These are phyloP conservation scores for Curvularia hawaiiensis DNA, from an alignment of 2,329 filamentous ascomycete species.

Conservation along the genomic window DNA sequence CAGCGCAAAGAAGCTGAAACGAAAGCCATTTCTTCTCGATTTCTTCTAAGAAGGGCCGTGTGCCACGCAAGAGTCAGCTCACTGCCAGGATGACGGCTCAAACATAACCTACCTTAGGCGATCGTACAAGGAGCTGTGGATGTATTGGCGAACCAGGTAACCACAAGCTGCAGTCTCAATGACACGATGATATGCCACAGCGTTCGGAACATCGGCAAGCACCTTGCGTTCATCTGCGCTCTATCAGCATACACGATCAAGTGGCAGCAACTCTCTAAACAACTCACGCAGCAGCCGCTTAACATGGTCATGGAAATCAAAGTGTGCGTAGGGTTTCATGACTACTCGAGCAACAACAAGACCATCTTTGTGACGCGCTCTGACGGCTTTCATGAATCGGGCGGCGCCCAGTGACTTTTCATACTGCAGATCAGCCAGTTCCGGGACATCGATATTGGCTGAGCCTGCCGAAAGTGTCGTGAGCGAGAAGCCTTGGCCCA, in stretches of 20 bases:
- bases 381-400: slow-evolving; percentile 95
- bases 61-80: slow-evolving; percentile 61
- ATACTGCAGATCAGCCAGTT: slow-evolving; percentile 88
- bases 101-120: slow-evolving; percentile 65
- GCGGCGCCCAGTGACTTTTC: slow-evolving; percentile 91
- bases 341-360: slow-evolving; percentile 93
- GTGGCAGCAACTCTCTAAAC: background rate
- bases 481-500: slow-evolving; percentile 97
- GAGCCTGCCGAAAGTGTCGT: slow-evolving; percentile 89
- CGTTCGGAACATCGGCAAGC: slow-evolving; percentile 85
- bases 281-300: slow-evolving; percentile 73
- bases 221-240: slow-evolving; percentile 74
- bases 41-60: slow-evolving; percentile 92
- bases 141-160: slow-evolving; percentile 90
- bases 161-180: slow-evolving; percentile 91
- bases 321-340: slow-evolving; percentile 85
- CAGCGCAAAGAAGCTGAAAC: slow-evolving; percentile 89
- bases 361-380: slow-evolving; percentile 87
- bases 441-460: slow-evolving; percentile 90
- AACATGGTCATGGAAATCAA: slow-evolving; percentile 80
- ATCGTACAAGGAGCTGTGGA: slow-evolving; percentile 97
- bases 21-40: slow-evolving; percentile 99
- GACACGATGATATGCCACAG: slow-evolving; percentile 85
- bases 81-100: background rate
- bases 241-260: background rate